Conservation (phyloP, 2,329 filamentous ascomycete species). For the Aspergillus sp. region DNA sequence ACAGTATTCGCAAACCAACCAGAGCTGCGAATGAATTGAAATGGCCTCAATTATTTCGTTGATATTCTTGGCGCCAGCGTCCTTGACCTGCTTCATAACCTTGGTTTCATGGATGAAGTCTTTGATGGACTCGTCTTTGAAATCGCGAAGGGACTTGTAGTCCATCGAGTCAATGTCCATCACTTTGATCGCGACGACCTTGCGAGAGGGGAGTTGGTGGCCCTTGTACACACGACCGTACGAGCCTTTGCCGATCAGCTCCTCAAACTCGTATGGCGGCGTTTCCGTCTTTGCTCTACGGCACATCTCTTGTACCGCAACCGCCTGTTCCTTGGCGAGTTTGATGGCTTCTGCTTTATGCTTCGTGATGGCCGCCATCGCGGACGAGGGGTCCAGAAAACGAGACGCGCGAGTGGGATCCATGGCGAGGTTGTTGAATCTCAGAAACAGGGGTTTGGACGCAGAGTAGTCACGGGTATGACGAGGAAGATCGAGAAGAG, state of each 20-base stretch:
- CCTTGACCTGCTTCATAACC: slow-evolving; percentile 61
- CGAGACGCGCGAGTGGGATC: slow-evolving; percentile 26
- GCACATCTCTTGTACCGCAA: slow-evolving; percentile 47
- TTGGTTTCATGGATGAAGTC: slow-evolving; percentile 63
- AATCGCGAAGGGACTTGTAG: slow-evolving; percentile 46
- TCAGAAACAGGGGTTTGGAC: neutral
- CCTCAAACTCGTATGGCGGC: slow-evolving; percentile 50
- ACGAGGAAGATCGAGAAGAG: neutral
- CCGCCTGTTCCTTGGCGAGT: slow-evolving; percentile 46
- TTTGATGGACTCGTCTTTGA: slow-evolving; percentile 50
- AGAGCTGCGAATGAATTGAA: slow-evolving; percentile 63
- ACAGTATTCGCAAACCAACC: slow-evolving; percentile 67
- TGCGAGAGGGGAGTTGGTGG: slow-evolving; percentile 37
- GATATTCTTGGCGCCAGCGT: slow-evolving; percentile 61
- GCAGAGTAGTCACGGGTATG: neutral
- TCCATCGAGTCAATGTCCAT: slow-evolving; percentile 51
- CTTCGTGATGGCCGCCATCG: slow-evolving; percentile 46
- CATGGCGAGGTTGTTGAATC: slow-evolving; percentile 11
- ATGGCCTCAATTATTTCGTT: slow-evolving; percentile 65
- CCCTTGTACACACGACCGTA: slow-evolving; percentile 54
- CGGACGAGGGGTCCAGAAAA: slow-evolving; percentile 42
- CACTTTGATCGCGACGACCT: slow-evolving; percentile 52
- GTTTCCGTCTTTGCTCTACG: slow-evolving; percentile 43
- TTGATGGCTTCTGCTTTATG: slow-evolving; percentile 50
- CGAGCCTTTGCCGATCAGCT: slow-evolving; percentile 52